phyloP scores from a whole-genome alignment of 2,329 filamentous ascomycete species.

The Monosporascus sp. region DNA sequence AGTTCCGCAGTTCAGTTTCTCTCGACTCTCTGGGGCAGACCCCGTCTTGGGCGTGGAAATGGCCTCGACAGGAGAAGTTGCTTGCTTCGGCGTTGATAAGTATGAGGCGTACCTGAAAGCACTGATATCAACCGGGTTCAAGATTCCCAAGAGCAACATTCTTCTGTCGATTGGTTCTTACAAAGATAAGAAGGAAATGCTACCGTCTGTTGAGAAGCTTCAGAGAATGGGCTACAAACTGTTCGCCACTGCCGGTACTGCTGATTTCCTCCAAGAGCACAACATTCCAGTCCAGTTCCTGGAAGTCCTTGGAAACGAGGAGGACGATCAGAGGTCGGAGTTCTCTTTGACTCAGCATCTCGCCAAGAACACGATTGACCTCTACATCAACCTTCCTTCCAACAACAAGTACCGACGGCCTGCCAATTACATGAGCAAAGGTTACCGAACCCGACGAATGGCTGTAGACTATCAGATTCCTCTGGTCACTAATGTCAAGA shows the following conservation, averaged over 20 bases:
- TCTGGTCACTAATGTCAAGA: conserved; percentile 97
- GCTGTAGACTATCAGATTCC: conserved; percentile 96
- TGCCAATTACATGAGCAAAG: conserved; percentile 97
- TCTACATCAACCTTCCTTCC: conserved; percentile 99
- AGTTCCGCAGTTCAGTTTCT: conserved; percentile 99
- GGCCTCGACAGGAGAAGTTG: conserved; percentile 97
- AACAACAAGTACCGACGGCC: conserved; percentile 95
- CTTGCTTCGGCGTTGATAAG: conserved; percentile 91
- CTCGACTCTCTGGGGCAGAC: conserved; percentile 89
- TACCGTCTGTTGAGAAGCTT: conserved; percentile 85
- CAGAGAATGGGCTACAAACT: conserved; percentile 91
- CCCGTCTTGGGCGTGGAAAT: conserved; percentile 97
- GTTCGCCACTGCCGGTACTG: conserved; percentile 92
- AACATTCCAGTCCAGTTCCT: conserved; percentile 89
- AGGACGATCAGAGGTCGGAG: conserved; percentile 86
- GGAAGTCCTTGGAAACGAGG: conserved; percentile 73
- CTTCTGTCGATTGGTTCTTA: conserved; percentile 92
- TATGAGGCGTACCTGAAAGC: conserved; percentile 98
- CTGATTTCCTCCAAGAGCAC: conserved; percentile 93
- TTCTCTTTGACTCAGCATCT: conserved; percentile 96
- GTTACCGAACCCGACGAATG: conserved; percentile 95
- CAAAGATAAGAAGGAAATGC: conserved; percentile 97
- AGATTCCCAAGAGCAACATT: conserved; percentile 91
- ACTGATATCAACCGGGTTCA: conserved; percentile 92
- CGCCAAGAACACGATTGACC: conserved; percentile 94